These are phyloP conservation scores for Corynespora cassiicola DNA, from an alignment of 2,329 filamentous ascomycete genomes.

Conservation along the genomic window DNA sequence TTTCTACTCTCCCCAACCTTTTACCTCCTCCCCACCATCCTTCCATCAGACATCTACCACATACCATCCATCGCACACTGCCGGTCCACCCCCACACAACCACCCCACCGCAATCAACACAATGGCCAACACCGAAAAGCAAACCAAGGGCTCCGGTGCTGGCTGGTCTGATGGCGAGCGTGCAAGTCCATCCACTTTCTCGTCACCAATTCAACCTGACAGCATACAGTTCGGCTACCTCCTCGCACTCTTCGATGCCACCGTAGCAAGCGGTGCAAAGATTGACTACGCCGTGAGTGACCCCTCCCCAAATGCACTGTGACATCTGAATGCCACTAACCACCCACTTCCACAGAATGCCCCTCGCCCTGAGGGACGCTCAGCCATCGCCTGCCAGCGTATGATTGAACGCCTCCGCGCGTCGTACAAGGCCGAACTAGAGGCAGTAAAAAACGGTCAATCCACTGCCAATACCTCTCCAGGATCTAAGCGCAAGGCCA, in stretches of 20 bases:
- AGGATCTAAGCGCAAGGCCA: conserved; percentile 24
- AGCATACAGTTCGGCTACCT: conserved; percentile 24
- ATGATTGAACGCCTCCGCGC: conserved; percentile 30
- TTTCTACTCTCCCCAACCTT: too few relatives aligned
- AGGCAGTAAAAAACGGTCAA: conserved; percentile 17
- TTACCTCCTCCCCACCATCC: too few relatives aligned
- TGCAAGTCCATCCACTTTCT: conserved; percentile 6
- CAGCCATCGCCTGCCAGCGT: conserved; percentile 23
- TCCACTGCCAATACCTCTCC: conserved; percentile 7
- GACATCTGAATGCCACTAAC: conserved; percentile 11
- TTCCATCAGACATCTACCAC: too few relatives aligned
- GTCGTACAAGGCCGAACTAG: conserved; percentile 27
- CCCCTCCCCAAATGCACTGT: not conserved
- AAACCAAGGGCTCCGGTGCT: conserved; percentile 12
- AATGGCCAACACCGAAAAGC: conserved; percentile 20
- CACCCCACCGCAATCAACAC: conserved; percentile 2
- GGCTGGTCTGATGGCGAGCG: conserved; percentile 30
- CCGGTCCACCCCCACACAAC: not conserved
- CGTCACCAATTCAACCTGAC: conserved; percentile 8
- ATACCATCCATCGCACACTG: not conserved
- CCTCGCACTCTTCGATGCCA: conserved; percentile 24
- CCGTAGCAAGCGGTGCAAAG: conserved; percentile 20
- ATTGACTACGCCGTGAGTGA: conserved; percentile 22
- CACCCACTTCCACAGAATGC: conserved; percentile 18
- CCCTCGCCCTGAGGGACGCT: conserved; percentile 22